Conservation (phyloP, 1,139 yeast genomes). For the Debaryomyces udenii region DNA sequence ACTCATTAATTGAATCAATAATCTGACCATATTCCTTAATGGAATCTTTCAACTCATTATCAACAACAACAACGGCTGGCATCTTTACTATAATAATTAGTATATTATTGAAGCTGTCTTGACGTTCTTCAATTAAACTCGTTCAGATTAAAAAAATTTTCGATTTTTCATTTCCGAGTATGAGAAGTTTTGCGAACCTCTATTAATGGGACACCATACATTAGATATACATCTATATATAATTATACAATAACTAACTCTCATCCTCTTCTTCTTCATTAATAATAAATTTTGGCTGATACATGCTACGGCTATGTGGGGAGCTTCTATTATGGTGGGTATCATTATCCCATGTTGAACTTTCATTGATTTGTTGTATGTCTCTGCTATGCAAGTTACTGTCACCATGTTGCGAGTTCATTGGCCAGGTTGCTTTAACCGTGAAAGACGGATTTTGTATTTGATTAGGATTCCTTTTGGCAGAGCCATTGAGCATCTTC, state of each 20-base stretch:
- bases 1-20: slow-evolving; percentile 37
- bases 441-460: not conserved
- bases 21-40: slow-evolving; percentile 45
- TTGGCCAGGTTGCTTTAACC: slow-evolving; percentile 3
- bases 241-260: slow-evolving; percentile 11
- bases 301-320: slow-evolving; percentile 9
- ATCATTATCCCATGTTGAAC: slow-evolving; percentile 1
- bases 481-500: slow-evolving; percentile 3
- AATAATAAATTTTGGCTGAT: slow-evolving; percentile 16
- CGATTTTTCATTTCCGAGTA: slow-evolving; percentile 10
- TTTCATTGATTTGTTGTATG: slow-evolving; percentile 13
- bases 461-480: not conserved
- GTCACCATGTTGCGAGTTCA: not conserved
- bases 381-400: slow-evolving; percentile 8
- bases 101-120: slow-evolving; percentile 8
- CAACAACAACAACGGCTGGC: slow-evolving; percentile 53
- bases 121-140: slow-evolving; percentile 4
- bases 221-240: not conserved
- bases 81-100: slow-evolving; percentile 20
- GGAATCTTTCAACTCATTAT: slow-evolving; percentile 47
- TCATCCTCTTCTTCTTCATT: slow-evolving; percentile 27
- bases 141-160: slow-evolving; percentile 13
- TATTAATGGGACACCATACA: not conserved
- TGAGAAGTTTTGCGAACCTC: slow-evolving; percentile 6
- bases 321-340: not conserved